Evolutionary conservation across 768 basidiomycete species (phyloP).

Genomic region (Boletus vermiculosoides): DNA sequence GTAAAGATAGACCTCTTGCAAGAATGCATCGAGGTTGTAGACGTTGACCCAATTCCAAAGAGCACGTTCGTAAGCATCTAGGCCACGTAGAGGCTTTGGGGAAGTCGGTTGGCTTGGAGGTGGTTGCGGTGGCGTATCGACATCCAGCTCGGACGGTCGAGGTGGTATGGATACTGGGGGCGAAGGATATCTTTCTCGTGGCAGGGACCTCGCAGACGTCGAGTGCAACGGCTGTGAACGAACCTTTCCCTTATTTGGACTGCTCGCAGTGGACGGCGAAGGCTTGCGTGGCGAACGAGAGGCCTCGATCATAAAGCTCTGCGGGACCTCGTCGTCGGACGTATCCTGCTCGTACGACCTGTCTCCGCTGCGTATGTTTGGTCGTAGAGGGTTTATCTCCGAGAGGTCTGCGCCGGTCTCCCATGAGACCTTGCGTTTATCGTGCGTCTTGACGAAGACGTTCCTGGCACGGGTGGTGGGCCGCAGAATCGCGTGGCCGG

Average conservation of each 20-base stretch:
- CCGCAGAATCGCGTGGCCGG: conserved; percentile 46
- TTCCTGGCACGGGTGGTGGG: conserved; percentile 33
- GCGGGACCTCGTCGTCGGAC: conserved; percentile 82
- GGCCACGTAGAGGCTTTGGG: conserved; percentile 57
- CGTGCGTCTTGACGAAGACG: conserved; percentile 37
- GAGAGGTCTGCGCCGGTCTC: conserved; percentile 50
- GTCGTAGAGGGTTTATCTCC: conserved; percentile 58
- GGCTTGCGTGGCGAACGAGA: conserved; percentile 41
- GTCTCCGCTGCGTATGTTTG: conserved; percentile 72
- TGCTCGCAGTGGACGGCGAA: conserved; percentile 27
- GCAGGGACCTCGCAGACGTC: conserved; percentile 38
- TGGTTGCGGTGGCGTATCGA: conserved; percentile 32
- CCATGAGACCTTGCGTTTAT: conserved; percentile 59
- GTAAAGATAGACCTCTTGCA: conserved; percentile 94
- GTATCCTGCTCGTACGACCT: conserved; percentile 55
- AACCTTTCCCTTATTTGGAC: conserved; percentile 36
- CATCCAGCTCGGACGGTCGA: conserved; percentile 61
- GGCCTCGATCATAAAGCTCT: conserved; percentile 84
- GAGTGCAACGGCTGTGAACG: conserved; percentile 56
- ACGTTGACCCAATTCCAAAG: conserved; percentile 99
- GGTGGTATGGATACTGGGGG: conserved; percentile 53
- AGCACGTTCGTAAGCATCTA: conserved; percentile 86
- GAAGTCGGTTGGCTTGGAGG: conserved; percentile 22
- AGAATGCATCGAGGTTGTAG: conserved; percentile 91
- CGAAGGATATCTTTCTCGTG: conserved; percentile 38